These are phyloP conservation scores for Diaporthe helianthi DNA, from an alignment of 2,329 filamentous ascomycete genomes.

Conservation along the genomic window DNA sequence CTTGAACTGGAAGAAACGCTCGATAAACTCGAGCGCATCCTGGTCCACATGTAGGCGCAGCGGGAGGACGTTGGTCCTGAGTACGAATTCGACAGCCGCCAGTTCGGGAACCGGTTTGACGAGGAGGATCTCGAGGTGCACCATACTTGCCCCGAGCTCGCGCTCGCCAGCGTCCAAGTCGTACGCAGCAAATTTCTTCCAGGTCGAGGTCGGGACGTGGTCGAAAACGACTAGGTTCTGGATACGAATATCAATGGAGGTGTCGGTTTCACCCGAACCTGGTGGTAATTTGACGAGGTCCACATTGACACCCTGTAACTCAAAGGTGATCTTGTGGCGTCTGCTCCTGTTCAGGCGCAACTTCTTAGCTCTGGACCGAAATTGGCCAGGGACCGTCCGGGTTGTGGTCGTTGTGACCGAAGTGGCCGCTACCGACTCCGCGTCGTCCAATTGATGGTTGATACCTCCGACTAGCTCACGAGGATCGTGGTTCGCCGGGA, in stretches of 20 bases:
- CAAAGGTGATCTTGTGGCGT: constrained; percentile 94
- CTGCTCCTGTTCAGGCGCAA: constrained; percentile 84
- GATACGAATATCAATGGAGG: constrained; percentile 83
- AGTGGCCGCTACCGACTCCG: constrained; percentile 84
- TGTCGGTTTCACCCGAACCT: constrained; percentile 80
- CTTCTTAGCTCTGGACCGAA: constrained; percentile 55
- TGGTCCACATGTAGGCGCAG: constrained; percentile 94
- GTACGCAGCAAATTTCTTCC: constrained; percentile 98
- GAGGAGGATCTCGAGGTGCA: constrained; percentile 86
- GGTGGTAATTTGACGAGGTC: constrained; percentile 85
- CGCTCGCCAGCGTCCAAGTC: constrained; percentile 86
- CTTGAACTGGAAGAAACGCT: constrained; percentile 97
- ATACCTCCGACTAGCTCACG: constrained; percentile 82
- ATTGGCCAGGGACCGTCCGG: constrained; percentile 52
- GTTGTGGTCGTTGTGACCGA: constrained; percentile 67
- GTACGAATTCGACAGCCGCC: constrained; percentile 86
- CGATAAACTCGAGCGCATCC: constrained; percentile 96
- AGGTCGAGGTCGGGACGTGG: constrained; percentile 92
- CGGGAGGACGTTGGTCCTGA: constrained; percentile 81
- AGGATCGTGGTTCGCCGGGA: constrained; percentile 85
- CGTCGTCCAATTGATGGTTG: constrained; percentile 90
- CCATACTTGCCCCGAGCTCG: constrained; percentile 87
- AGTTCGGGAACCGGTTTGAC: constrained; percentile 86
- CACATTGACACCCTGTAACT: constrained; percentile 82
- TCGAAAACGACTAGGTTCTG: constrained; percentile 90